Evolutionary conservation across 805 yeast genomes (phyloP), one percentile per base, ranked within the genome.

Genomic region (Saturnispora zaruensis): DNA sequence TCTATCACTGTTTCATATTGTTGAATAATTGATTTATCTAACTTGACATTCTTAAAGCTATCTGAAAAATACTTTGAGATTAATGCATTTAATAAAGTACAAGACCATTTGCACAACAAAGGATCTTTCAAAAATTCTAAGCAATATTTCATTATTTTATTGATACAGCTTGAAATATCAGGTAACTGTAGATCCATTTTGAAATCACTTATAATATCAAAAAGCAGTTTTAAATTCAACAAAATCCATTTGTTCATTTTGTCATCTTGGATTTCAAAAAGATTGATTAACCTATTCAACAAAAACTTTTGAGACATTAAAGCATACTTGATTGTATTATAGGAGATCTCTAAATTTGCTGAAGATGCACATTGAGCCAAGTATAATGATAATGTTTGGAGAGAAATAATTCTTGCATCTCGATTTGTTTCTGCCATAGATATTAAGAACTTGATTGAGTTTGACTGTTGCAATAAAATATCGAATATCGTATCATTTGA

Each of bases 1-100:
- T 81, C 84, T 44, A 76, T 64, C 1, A 79, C 47, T 26, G 74
- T 75, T 40, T 74, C 75, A 30, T 81, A 61, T 53, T 76, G 77
- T 41, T 70, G 75, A 4, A 66, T 49, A 7, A 79, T 56, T 0
- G 76, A 61, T 7, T 61, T 60, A 48, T 80, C 84, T 2, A 64
- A 13, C 6, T 43, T 30, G 9, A 20, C 18, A 7, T 23, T 24
- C 3, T n/a, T 21, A 5, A 26, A n/a, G 3, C 30, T 6, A 18
- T 18, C 5, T 36, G 34, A 34, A 23, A 13, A 28, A 11, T 50
- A 40, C 16, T 57, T 28, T 1, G 56, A 38, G 18, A 45, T 16
- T 20, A 50, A 46, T 6, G 56, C 48, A 16, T 40, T 41, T 9
- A 71, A 54, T n/a, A 72, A 45, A 28, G 57, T 56, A 47, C 75